These are phyloP conservation scores for Verticillium nubilum DNA, from an alignment of 2,329 filamentous ascomycete species.

Conservation along the genomic window DNA sequence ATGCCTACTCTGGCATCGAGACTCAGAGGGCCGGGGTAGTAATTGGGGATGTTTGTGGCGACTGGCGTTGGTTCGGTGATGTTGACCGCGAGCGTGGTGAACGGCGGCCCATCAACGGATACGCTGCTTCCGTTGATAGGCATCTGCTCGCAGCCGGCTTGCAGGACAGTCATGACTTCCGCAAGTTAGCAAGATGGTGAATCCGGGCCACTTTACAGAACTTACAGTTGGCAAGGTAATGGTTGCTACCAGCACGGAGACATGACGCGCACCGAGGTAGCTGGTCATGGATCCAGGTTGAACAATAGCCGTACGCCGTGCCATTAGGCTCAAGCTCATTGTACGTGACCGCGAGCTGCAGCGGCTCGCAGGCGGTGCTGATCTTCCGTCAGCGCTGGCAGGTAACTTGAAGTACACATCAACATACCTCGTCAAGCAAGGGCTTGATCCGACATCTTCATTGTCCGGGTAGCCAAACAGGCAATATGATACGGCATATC, in stretches of 20 bases:
- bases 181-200: constrained; percentile 1
- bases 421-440: constrained; percentile 47
- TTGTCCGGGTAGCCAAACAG: constrained; percentile 45
- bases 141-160: constrained; percentile 50
- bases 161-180: constrained; percentile 42
- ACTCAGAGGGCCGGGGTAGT: constrained; percentile 40
- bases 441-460: constrained; percentile 31
- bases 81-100: constrained; percentile 41
- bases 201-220: constrained; percentile 17
- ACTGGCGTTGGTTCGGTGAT: constrained; percentile 43
- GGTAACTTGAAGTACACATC: background rate
- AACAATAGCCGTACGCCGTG: constrained; percentile 49
- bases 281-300: constrained; percentile 34
- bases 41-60: constrained; percentile 31
- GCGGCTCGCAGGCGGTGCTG: constrained; percentile 47
- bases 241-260: constrained; percentile 27
- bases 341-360: constrained; percentile 40
- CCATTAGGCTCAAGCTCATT: constrained; percentile 40
- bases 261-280: constrained; percentile 42
- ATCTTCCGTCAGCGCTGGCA: background rate
- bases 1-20: constrained; percentile 55
- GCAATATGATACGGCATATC: constrained; percentile 51
- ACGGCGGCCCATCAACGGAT: constrained; percentile 46
- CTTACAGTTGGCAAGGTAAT: constrained; percentile 50
- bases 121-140: constrained; percentile 40